These are phyloP conservation scores for Fusarium ambrosium DNA, from an alignment of 2,329 filamentous ascomycete species.

Conservation along the genomic window DNA sequence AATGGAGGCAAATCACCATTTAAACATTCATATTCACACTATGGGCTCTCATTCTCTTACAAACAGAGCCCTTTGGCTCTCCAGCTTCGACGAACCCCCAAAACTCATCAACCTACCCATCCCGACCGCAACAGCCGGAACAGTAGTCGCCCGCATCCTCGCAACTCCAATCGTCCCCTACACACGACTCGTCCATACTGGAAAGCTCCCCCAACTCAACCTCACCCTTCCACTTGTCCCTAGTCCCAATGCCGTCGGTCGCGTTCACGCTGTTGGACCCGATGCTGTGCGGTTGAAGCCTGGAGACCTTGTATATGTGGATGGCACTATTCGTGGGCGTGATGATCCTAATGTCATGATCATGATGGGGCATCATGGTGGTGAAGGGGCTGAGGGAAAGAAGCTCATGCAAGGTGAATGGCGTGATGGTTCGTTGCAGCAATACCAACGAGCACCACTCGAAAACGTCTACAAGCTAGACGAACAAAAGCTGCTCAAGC, in stretches of 20 bases:
- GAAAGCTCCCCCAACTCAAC: slow-evolving; percentile 7
- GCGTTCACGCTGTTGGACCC: not conserved
- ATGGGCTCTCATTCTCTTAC: not conserved
- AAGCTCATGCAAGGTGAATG: slow-evolving; percentile 3
- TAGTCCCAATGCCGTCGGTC: slow-evolving; percentile 16
- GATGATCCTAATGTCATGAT: slow-evolving; percentile 18
- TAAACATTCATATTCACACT: not conserved
- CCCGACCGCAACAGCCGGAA: slow-evolving; percentile 6
- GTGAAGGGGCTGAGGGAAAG: not conserved
- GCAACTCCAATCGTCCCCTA: slow-evolving; percentile 7
- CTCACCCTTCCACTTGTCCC: slow-evolving; percentile 10
- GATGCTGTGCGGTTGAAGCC: not conserved
- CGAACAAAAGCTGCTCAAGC: not conserved
- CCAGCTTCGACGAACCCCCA: not conserved
- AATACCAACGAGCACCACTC: not conserved
- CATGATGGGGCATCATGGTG: slow-evolving; percentile 15
- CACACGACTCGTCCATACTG: slow-evolving; percentile 6
- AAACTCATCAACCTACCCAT: slow-evolving; percentile 3
- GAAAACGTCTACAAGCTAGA: not conserved
- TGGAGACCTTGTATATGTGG: slow-evolving; percentile 11
- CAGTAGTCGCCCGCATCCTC: slow-evolving; percentile 9
- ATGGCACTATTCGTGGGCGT: slow-evolving; percentile 6
- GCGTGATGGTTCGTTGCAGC: slow-evolving; percentile 2
- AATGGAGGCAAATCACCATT: not conserved
- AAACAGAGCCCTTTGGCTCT: slow-evolving; percentile 6